Conservation (phyloP, 2,329 filamentous ascomycete genomes). For the Diaporthe australafricana region DNA sequence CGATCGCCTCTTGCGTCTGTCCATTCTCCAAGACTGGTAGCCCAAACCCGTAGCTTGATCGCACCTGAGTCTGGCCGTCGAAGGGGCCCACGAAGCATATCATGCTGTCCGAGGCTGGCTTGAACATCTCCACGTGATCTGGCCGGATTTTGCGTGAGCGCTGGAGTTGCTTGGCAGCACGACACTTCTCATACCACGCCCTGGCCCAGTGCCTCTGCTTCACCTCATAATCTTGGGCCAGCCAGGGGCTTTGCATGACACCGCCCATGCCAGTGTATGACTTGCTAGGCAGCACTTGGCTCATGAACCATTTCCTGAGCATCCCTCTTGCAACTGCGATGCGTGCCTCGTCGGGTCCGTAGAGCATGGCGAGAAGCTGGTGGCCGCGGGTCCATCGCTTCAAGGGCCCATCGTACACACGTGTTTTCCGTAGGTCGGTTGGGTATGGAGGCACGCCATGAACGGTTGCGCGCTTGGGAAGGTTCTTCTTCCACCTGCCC, state of each 20-base stretch:
- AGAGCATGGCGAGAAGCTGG: slow-evolving; percentile 54
- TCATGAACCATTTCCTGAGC: slow-evolving; percentile 55
- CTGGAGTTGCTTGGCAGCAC: slow-evolving; percentile 38
- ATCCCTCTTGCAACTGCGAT: slow-evolving; percentile 52
- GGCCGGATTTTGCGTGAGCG: slow-evolving; percentile 32
- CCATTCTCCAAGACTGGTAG: slow-evolving; percentile 45
- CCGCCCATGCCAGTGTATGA: slow-evolving; percentile 43
- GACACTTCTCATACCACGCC: slow-evolving; percentile 44
- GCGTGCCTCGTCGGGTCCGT: slow-evolving; percentile 52
- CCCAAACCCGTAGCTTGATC: slow-evolving; percentile 33
- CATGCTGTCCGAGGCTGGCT: slow-evolving; percentile 39
- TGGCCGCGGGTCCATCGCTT: slow-evolving; percentile 49
- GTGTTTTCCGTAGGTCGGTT: slow-evolving; percentile 45
- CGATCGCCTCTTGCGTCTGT: slow-evolving; percentile 45
- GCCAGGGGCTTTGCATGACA: slow-evolving; percentile 54
- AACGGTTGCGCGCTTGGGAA: slow-evolving; percentile 25
- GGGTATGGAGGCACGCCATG: slow-evolving; percentile 50
- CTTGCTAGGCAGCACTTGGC: slow-evolving; percentile 54
- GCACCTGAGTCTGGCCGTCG: slow-evolving; percentile 41
- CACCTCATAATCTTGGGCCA: slow-evolving; percentile 50
- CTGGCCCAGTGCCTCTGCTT: slow-evolving; percentile 47
- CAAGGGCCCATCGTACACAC: slow-evolving; percentile 52
- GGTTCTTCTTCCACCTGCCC: slow-evolving; percentile 29
- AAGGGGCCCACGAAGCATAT: slow-evolving; percentile 44
- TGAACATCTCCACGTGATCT: slow-evolving; percentile 36